Conservation (phyloP, 176 grass and related monocot species). For the Oryza rufipogon region DNA sequence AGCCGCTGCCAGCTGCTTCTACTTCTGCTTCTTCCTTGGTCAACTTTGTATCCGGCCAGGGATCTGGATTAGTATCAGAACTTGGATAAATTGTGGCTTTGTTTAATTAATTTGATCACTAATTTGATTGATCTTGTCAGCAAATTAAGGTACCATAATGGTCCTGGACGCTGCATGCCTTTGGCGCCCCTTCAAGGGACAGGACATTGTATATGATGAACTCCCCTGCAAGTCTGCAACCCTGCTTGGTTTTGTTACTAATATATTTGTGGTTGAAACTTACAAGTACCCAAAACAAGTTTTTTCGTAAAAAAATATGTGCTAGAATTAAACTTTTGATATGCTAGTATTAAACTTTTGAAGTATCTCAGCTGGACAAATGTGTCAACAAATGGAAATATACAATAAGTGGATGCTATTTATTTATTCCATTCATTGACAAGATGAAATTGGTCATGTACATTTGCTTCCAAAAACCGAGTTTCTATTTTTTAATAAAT, state of each 20-base stretch:
- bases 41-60: slow-evolving; percentile 19
- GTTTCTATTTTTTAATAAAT: neutral
- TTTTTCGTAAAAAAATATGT: too few species aligned
- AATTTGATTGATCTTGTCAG: neutral
- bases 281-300: neutral
- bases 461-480: neutral
- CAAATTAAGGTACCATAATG: neutral
- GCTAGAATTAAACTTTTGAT: too few species aligned
- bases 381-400: neutral
- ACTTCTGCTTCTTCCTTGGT: neutral
- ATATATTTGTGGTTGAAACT: neutral
- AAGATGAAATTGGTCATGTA: neutral
- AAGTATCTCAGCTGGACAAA: neutral
- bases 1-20: neutral
- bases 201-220: neutral
- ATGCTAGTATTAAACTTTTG: too few species aligned
- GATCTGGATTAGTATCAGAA: slow-evolving; percentile 22
- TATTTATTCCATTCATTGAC: neutral
- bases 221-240: too few species aligned
- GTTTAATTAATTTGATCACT: neutral
- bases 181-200: slow-evolving; percentile 14
- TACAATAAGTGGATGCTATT: neutral
- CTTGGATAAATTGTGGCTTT: neutral
- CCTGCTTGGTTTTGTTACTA: neutral
- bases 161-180: neutral